Conservation (phyloP, 306 rosid species). For the Cucurbita maxima region DNA sequence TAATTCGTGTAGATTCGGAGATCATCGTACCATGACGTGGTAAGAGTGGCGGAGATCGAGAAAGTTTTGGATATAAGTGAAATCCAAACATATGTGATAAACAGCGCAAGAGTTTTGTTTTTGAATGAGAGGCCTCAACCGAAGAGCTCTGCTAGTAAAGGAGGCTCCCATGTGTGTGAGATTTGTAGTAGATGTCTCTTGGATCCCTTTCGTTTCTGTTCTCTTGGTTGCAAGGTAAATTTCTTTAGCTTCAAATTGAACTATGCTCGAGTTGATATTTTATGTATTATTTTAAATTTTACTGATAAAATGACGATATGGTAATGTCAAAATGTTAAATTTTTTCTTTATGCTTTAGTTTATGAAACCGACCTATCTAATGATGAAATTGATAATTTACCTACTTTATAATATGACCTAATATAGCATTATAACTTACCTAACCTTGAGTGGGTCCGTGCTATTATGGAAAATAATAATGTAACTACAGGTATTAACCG, state of each 20-base stretch:
- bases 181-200: slow-evolving; percentile 1
- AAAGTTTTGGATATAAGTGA: slow-evolving; percentile 1
- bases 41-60: slow-evolving; percentile 1
- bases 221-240: slow-evolving; percentile 9
- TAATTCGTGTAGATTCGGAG: neutral
- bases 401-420: neutral
- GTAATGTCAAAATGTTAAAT: too few species aligned
- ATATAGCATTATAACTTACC: neutral
- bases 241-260: neutral
- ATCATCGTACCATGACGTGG: slow-evolving; percentile 7
- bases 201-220: slow-evolving; percentile 10
- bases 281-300: too few species aligned
- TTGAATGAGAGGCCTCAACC: slow-evolving; percentile 8
- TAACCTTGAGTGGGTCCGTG: neutral
- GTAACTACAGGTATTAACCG: neutral
- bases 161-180: slow-evolving; percentile 1
- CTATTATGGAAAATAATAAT: neutral
- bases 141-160: neutral
- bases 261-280: neutral
- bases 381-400: neutral
- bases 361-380: neutral
- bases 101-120: slow-evolving; percentile 7
- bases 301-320: too few species aligned
- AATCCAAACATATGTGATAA: slow-evolving; percentile 5
- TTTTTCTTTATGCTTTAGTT: neutral